These are phyloP conservation scores for Athelia psychrophila DNA, from an alignment of 1,284 basidiomycete genomes.

Conservation along the genomic window DNA sequence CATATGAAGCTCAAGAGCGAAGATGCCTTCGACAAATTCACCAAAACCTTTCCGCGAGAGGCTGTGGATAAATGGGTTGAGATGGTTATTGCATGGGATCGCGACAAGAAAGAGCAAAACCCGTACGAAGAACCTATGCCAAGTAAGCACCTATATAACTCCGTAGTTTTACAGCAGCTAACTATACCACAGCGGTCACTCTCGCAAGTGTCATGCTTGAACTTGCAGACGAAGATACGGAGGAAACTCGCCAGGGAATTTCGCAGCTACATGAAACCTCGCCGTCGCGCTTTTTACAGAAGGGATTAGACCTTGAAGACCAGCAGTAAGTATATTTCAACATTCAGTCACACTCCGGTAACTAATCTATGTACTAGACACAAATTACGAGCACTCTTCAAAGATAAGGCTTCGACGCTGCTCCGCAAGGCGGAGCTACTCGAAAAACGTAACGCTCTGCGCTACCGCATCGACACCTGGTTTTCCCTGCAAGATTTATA, in stretches of 20 bases:
- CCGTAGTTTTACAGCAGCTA: background rate
- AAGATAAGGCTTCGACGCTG: background rate
- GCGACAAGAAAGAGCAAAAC: slow-evolving; percentile 15
- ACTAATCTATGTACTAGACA: background rate
- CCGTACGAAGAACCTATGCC: slow-evolving; percentile 12
- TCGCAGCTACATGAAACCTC: slow-evolving; percentile 4
- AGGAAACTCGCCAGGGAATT: background rate
- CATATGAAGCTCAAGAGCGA: slow-evolving; percentile 8
- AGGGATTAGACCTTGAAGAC: slow-evolving; percentile 13
- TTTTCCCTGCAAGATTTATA: slow-evolving; percentile 6
- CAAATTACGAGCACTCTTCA: background rate
- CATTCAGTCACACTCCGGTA: background rate
- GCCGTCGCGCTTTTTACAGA: slow-evolving; percentile 6
- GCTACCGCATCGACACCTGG: slow-evolving; percentile 2
- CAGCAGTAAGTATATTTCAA: slow-evolving; percentile 10
- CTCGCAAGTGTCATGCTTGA: slow-evolving; percentile 8
- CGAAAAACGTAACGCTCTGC: slow-evolving; percentile 4
- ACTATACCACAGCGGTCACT: background rate
- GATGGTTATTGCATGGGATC: slow-evolving; percentile 21
- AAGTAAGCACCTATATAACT: background rate
- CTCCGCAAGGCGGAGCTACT: background rate
- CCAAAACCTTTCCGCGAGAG: slow-evolving; percentile 2
- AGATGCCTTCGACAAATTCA: slow-evolving; percentile 1
- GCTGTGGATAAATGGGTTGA: slow-evolving; percentile 13
- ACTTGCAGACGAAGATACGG: slow-evolving; percentile 12